phyloP scores from a whole-genome alignment of 306 rosid genomes.

The Trichosanthes truncata region DNA sequence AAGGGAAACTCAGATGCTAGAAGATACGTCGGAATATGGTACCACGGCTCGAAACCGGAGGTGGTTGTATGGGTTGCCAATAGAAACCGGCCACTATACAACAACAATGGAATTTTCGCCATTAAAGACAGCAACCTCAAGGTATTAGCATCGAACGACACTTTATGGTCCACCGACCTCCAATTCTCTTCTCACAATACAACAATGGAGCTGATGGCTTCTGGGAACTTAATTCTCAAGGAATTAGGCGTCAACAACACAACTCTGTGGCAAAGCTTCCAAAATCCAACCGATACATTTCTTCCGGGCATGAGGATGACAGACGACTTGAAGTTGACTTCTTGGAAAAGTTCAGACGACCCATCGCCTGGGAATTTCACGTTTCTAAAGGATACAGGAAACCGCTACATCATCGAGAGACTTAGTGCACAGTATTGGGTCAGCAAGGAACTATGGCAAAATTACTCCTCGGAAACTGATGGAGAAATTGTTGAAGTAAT shows the following conservation, averaged over 20 bases:
- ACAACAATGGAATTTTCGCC: conserved; percentile 12
- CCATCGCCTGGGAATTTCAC: conserved; percentile 17
- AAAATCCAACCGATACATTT: conserved; percentile 61
- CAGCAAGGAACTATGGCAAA: background rate
- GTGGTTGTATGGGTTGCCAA: conserved; percentile 46
- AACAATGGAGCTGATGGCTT: conserved; percentile 21
- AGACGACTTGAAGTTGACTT: conserved; percentile 19
- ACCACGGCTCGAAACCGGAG: background rate
- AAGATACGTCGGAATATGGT: conserved; percentile 38
- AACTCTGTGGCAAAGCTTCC: conserved; percentile 41
- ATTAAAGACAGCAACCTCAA: conserved; percentile 23
- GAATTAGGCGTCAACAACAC: background rate
- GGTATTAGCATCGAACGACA: background rate
- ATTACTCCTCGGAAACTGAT: background rate
- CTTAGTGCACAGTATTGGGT: background rate
- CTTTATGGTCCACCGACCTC: conserved; percentile 6
- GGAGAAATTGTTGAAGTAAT: background rate
- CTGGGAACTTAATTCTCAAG: conserved; percentile 33
- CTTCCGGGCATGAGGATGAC: conserved; percentile 73
- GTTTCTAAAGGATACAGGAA: background rate
- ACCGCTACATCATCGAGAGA: background rate
- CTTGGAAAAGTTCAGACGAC: conserved; percentile 17
- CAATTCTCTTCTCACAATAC: background rate
- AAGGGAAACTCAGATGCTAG: background rate
- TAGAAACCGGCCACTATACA: background rate